Evolutionary conservation across 805 yeast species (phyloP).

Genomic region (Metschnikowia gruessii): DNA sequence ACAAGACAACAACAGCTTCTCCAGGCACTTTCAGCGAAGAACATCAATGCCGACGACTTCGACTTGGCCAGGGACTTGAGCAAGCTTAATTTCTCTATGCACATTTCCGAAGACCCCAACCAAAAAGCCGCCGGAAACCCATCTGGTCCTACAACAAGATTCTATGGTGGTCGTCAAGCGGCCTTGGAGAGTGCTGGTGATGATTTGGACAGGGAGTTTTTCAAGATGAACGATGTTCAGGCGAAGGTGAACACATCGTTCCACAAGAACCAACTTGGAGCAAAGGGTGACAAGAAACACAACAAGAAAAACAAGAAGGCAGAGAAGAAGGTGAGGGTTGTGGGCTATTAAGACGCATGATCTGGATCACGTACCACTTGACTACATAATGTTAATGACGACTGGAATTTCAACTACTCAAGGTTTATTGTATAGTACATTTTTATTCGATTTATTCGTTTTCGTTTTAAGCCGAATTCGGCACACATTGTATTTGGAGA

Average conservation of each 20-base stretch:
- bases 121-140: constrained; percentile 27
- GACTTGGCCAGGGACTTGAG: constrained; percentile 69
- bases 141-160: constrained; percentile 44
- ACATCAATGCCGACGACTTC: constrained; percentile 48
- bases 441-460: not conserved
- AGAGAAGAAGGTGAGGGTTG: constrained; percentile 40
- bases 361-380: not conserved
- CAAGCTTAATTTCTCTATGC: constrained; percentile 75
- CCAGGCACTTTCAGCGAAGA: constrained; percentile 58
- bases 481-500: not conserved
- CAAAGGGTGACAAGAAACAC: constrained; percentile 51
- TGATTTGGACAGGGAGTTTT: constrained; percentile 83
- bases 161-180: constrained; percentile 81
- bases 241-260: constrained; percentile 72
- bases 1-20: constrained; percentile 69
- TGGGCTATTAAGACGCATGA: constrained; percentile 14
- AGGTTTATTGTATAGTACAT: constrained; percentile 1
- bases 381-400: constrained; percentile 1
- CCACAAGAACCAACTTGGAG: constrained; percentile 47
- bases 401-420: not conserved
- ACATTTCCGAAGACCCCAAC: constrained; percentile 44
- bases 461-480: not conserved
- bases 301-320: constrained; percentile 74
- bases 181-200: constrained; percentile 74
- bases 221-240: constrained; percentile 59